Percentiles rank a stretch among this genome's conserved stretches.
Evolutionary conservation across 1,139 yeast species (phyloP).

Genomic region (Scheffersomyces illinoinensis): DNA sequence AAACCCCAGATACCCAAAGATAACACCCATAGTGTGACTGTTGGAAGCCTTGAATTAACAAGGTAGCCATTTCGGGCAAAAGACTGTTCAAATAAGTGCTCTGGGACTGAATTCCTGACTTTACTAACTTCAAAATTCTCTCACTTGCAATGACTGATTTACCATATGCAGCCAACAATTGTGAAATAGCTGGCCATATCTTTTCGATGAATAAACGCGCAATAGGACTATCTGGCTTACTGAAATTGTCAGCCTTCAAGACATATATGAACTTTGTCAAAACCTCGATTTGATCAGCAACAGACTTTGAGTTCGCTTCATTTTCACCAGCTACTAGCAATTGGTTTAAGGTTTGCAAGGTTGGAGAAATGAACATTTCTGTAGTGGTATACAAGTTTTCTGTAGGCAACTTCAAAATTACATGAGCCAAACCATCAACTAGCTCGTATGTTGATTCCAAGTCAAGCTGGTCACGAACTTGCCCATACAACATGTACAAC

Average conservation of each 20-base stretch:
- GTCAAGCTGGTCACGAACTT: conserved; percentile 59
- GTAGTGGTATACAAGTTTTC: conserved; percentile 37
- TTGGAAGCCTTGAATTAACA: conserved; percentile 68
- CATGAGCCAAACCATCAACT: conserved; percentile 88
- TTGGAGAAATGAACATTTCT: conserved; percentile 67
- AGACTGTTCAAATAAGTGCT: conserved; percentile 63
- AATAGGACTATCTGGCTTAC: conserved; percentile 48
- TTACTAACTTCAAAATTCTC: conserved; percentile 67
- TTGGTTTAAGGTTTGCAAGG: conserved; percentile 50
- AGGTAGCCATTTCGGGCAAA: conserved; percentile 62
- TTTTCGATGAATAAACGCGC: conserved; percentile 55
- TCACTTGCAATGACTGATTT: conserved; percentile 65
- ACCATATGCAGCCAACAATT: conserved; percentile 56
- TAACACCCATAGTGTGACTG: conserved; percentile 76
- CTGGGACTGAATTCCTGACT: conserved; percentile 67
- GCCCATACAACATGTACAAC: conserved; percentile 71
- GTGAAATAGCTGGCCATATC: conserved; percentile 59
- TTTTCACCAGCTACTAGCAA: conserved; percentile 8
- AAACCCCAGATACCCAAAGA: conserved; percentile 85
- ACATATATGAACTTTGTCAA: conserved; percentile 70
- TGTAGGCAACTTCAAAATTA: conserved; percentile 56
- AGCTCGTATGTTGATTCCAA: conserved; percentile 73
- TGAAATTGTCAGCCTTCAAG: conserved; percentile 43
- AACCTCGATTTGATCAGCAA: conserved; percentile 75
- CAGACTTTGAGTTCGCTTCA: conserved; percentile 11